phyloP scores from a whole-genome alignment of 768 basidiomycete genomes.

The Amanita phalloides region DNA sequence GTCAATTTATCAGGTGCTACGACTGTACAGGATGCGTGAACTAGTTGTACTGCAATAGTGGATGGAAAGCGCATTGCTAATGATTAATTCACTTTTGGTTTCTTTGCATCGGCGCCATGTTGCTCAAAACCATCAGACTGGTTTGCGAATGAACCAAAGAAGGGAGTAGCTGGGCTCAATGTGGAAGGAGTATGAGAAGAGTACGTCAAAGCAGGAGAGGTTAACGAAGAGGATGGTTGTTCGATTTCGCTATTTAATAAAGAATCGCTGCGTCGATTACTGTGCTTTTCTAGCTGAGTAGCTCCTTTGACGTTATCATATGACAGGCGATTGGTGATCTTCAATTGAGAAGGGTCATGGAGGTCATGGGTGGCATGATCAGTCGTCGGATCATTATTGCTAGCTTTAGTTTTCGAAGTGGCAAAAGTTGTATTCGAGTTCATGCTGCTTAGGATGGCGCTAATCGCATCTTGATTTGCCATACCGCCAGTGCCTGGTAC shows the following conservation, averaged over 20 bases:
- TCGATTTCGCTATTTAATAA: constrained; percentile 17
- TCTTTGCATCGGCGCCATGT: constrained; percentile 1
- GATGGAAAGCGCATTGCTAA: not conserved
- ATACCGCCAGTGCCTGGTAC: constrained; percentile 14
- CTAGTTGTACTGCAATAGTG: not conserved
- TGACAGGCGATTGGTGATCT: not conserved
- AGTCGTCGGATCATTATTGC: constrained; percentile 3
- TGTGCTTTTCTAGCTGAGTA: constrained; percentile 2
- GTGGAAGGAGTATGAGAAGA: constrained; percentile 56
- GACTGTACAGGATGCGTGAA: not conserved
- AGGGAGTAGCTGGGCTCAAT: constrained; percentile 62
- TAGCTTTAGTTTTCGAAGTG: constrained; percentile 5
- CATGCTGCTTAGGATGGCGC: constrained; percentile 1
- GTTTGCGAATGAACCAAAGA: constrained; percentile 48
- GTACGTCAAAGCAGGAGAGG: constrained; percentile 62
- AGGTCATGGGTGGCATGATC: constrained; percentile 2
- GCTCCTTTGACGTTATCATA: constrained; percentile 4
- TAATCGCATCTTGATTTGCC: constrained; percentile 5
- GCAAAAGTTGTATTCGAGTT: not conserved
- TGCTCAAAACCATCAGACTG: constrained; percentile 20
- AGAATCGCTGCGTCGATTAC: not conserved
- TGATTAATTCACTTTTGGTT: not conserved
- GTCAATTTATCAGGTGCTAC: not conserved
- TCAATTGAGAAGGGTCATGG: not conserved
- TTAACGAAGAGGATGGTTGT: constrained; percentile 38